Conservation (phyloP, 1,284 basidiomycete species). For the Apiotrichum brassicae region DNA sequence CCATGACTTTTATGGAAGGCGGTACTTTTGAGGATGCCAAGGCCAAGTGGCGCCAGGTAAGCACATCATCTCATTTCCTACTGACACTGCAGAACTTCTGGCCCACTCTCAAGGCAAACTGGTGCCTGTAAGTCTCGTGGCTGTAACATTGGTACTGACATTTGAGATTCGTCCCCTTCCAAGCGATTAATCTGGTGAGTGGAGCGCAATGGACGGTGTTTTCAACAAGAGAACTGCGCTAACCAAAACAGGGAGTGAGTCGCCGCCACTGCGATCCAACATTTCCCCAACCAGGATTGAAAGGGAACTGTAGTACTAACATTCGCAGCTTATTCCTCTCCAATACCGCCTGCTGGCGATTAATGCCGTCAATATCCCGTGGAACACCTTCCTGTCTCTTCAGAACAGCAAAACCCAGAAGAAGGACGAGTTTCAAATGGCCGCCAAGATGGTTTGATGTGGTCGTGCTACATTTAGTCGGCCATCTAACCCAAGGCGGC, state of each 20-base stretch:
- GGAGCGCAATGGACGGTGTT: not conserved
- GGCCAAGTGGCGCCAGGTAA: slow-evolving; percentile 41
- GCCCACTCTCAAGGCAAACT: slow-evolving; percentile 43
- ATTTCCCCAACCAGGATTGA: no score
- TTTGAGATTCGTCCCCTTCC: slow-evolving; percentile 45
- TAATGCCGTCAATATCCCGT: slow-evolving; percentile 48
- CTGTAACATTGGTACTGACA: not conserved
- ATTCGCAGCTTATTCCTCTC: slow-evolving; percentile 44
- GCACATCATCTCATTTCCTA: not conserved
- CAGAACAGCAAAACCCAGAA: slow-evolving; percentile 32
- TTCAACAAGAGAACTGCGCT: not conserved
- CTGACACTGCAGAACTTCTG: slow-evolving; percentile 27
- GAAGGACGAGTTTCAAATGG: not conserved
- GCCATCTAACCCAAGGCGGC: no score
- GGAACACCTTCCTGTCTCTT: slow-evolving; percentile 48
- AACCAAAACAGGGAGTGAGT: slow-evolving; percentile 25
- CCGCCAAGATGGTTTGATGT: slow-evolving; percentile 5
- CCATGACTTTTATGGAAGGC: slow-evolving; percentile 48
- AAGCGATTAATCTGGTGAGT: slow-evolving; percentile 46
- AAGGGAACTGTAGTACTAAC: no score
- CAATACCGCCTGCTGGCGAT: slow-evolving; percentile 47
- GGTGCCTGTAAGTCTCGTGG: slow-evolving; percentile 33
- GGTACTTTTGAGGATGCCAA: slow-evolving; percentile 44
- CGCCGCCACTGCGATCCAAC: not conserved
- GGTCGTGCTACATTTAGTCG: no score